Evolutionary conservation across 352 stramenopile species (phyloP), one percentile per base, ranked within the genome.

Genomic region (Phytophthora pinifolia): DNA sequence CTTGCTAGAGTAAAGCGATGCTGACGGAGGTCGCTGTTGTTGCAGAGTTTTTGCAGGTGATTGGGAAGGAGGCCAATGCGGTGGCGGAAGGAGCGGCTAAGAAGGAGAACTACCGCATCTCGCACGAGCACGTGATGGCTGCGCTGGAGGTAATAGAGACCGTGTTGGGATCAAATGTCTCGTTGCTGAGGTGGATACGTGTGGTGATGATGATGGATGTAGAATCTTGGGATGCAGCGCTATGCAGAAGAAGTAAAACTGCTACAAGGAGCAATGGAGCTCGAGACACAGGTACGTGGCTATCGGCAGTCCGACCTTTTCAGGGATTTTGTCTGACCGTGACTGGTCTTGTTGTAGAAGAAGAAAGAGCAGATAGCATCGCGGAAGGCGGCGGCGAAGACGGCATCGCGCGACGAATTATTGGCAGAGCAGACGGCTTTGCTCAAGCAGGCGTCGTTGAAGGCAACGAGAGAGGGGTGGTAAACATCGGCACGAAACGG

Each of bases 341-440:
- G 27, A 36, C 22, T 18, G 20, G n/a, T 42, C 20, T 42, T 12
- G 0, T 42, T 47, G 32, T 38, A 77, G 67, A 68, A 66, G 32
- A 88, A 86, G 54, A 69, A 71, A 14, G 60, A 82, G 51, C 63
- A 71, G 20, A 47, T 63, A 33, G 73, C 67, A 1, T 72, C 63
- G 9, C 66, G 66, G 1, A 86, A 79, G 58, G 54, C 51, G 17
- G 59, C 62, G 25, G 46, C 54, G 4, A 66, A 79, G 36, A 54
- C 18, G 6, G 41, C 49, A 6, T 79, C 66, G 7, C 76, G 62
- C 20, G 79, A 86, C 15, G 75, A 92, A 50, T 59, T 92, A 29
- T 47, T 88, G 14, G 82, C 75, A 20, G 82, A 87, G 46, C 82
- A 92, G 65, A 86, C 74, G 41, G 80, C 74, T 33, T 51, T 92